Evolutionary conservation across 306 rosid species (phyloP).

Genomic region (Casuarina equisetifolia): DNA sequence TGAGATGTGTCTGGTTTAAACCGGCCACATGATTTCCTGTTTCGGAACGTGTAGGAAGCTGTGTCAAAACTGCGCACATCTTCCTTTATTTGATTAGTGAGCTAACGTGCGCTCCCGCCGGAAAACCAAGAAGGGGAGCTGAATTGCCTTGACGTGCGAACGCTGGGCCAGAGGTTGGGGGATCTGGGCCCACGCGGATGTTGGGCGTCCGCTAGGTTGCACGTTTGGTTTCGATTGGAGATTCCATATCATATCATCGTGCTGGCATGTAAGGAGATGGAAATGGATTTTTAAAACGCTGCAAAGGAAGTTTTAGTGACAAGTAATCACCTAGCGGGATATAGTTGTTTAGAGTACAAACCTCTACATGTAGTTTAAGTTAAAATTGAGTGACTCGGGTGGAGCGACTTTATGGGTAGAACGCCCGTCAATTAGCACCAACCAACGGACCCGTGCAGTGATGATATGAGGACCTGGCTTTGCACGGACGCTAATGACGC

Average conservation of each 20-base stretch:
- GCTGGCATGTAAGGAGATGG: slow-evolving; percentile 19
- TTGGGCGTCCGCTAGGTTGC: slow-evolving; percentile 22
- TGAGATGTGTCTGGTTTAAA: slow-evolving; percentile 27
- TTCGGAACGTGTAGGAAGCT: neutral
- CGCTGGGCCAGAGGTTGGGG: neutral
- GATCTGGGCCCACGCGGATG: slow-evolving; percentile 24
- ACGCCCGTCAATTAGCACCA: neutral
- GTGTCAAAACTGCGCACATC: slow-evolving; percentile 8
- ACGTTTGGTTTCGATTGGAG: neutral
- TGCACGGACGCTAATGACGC: neutral
- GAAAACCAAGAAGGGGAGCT: neutral
- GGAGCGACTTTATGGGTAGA: neutral
- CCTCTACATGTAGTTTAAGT: neutral
- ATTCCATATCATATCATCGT: slow-evolving; percentile 21
- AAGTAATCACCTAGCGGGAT: too few species aligned
- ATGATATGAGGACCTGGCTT: slow-evolving; percentile 1
- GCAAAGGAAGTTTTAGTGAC: too few species aligned
- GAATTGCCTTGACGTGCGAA: slow-evolving; percentile 22
- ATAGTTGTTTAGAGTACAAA: too few species aligned
- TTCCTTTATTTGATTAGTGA: neutral
- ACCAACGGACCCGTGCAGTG: slow-evolving; percentile 2
- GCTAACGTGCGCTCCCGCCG: slow-evolving; percentile 38
- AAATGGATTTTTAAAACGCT: too few species aligned
- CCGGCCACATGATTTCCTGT: slow-evolving; percentile 36
- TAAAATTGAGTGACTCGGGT: too few species aligned